Evolutionary conservation across 192 early-diverging fungal genomes (phyloP), one percentile per base, ranked within the genome.

Genomic region (Mortierella hygrophila): DNA sequence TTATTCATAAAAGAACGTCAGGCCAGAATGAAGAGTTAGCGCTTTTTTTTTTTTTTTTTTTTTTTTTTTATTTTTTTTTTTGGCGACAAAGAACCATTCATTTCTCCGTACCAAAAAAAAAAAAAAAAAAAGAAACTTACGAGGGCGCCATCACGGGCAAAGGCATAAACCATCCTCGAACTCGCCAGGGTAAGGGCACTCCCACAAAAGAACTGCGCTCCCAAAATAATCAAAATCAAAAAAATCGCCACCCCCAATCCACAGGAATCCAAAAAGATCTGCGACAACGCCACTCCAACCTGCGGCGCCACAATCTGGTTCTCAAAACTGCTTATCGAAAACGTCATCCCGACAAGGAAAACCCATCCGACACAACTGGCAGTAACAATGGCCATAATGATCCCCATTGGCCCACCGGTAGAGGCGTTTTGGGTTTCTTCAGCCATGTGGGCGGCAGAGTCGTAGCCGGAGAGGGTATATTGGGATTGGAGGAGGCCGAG

Each of bases 81-180:
- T 8, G 44, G 11, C 13, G 15, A 13, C 44, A 46, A 46, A 7
- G 13, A 15, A 15, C 32, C 6, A 21, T 70, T 16, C 10, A 16
- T 26, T 68, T 68, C 0, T 35, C 15, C 65, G 2, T 0, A 29
- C 15, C n/a, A n/a, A n/a, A 29, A 35, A 68, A 68, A 68, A 68
- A 10, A 35, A 5, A 8, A 35, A 38, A 1, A 46, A 9, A 15
- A 3, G 5, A 60, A 65, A 65, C 71, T 70, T 79, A 72, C 71
- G 23, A 91, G 72, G 38, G 90, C 90, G 47, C 90, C 90, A 47
- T 91, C 90, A 69, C 90, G 85, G 49, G 90, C 88, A 81, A 91
- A 91, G 4, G 90, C 90, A 65, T 91, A 91, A 2, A 91, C 88
- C 90, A 91, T 91, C 47, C 90, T 88, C 32, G 90, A 90, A 60